Percentiles rank a stretch among this genome's conserved stretches.
Evolutionary conservation across 2,329 filamentous ascomycete genomes (phyloP).

Genomic region (Biscogniauxia mediterranea): DNA sequence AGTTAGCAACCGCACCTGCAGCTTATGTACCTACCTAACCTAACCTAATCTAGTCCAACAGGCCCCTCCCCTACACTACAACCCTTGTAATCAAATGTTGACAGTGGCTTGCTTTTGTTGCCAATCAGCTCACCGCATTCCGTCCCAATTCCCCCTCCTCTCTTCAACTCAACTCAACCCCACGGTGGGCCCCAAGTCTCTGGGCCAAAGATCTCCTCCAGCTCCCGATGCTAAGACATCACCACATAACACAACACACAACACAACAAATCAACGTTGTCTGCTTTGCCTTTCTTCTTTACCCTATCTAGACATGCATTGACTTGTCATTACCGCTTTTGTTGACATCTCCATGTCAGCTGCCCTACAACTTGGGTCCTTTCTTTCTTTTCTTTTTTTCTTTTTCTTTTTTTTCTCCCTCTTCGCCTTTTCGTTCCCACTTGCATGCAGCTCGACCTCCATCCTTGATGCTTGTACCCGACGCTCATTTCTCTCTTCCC

Average conservation of each 20-base stretch:
- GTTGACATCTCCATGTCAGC: slow-evolving; percentile 11
- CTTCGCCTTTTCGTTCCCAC: neutral
- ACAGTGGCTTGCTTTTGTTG: neutral
- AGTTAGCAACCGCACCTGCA: no score
- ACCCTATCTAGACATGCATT: slow-evolving; percentile 18
- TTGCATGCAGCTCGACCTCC: neutral
- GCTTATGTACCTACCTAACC: no score
- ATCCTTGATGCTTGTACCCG: neutral
- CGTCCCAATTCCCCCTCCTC: no score
- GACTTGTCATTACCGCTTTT: slow-evolving; percentile 21
- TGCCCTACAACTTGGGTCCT: neutral
- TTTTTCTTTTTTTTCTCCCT: neutral
- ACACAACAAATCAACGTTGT: slow-evolving; percentile 14
- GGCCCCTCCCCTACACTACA: no score
- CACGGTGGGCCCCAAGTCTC: slow-evolving; percentile 16
- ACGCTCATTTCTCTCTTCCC: neutral
- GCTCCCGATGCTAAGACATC: neutral
- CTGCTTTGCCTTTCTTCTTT: slow-evolving; percentile 6
- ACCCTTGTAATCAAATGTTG: neutral
- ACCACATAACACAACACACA: neutral
- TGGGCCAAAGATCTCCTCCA: neutral
- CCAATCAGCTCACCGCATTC: neutral
- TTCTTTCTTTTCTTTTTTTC: neutral
- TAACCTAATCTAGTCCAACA: no score
- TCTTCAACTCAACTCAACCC: slow-evolving; percentile 12